Conservation (phyloP, 2,329 filamentous ascomycete genomes). For the Tolypocladium tropicale region DNA sequence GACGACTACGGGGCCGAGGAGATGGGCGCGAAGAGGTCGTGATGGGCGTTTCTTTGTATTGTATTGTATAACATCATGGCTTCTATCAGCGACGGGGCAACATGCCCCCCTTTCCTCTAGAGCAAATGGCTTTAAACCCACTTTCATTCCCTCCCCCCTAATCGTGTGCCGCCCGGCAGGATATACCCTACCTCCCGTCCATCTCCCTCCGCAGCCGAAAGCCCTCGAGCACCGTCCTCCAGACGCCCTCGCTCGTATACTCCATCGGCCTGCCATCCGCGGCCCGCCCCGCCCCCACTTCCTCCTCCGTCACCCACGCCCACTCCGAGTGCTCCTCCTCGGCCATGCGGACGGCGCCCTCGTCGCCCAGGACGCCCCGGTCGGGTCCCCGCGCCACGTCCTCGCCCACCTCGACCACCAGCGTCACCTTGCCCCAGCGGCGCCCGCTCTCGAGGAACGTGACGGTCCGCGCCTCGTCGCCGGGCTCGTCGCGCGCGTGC, state of each 20-base stretch:
- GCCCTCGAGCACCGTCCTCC: slow-evolving; percentile 19
- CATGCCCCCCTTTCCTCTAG: no score
- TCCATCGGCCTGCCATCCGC: slow-evolving; percentile 10
- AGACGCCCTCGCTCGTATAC: slow-evolving; percentile 21
- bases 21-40: slow-evolving; percentile 58
- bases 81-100: not conserved
- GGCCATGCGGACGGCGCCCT: not conserved
- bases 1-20: slow-evolving; percentile 55
- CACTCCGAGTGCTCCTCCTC: not conserved
- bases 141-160: no score
- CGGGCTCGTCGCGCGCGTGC: not conserved
- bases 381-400: not conserved
- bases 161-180: no score
- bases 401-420: not conserved
- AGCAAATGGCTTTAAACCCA: no score
- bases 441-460: not conserved
- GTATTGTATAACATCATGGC: no score
- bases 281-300: not conserved
- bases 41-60: not conserved
- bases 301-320: not conserved
- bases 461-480: not conserved
- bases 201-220: slow-evolving; percentile 10
- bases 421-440: not conserved
- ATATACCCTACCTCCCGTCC: not conserved
- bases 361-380: not conserved